Evolutionary conservation across 208 protist species (phyloP), one percentile per base, ranked within the genome.

Genomic region (Novymonas esmeraldas): DNA sequence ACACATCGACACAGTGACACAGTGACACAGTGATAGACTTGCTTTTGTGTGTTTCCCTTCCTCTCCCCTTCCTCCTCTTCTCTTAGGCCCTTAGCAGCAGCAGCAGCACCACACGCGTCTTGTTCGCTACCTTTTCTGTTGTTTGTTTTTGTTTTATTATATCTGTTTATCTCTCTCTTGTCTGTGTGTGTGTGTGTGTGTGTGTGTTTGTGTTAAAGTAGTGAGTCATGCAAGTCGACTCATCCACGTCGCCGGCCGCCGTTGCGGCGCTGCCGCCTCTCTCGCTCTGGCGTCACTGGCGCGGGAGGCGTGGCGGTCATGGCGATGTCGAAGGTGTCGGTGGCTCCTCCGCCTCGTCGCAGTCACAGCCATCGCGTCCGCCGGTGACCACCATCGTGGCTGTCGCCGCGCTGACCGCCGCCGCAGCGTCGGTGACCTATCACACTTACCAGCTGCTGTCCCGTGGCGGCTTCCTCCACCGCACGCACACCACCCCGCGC

Each of bases 331-430:
- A 4, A 18, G 20, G 13, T 1, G n/a, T 10, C 26, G 29, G 34
- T 22, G 22, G 6, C 26, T 63, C 57, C 2, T 34, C 38, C 16
- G 7, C 5, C n/a, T 48, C 57, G 11, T 45, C 57, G 14, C n/a
- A 18, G 26, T 31, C 31, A 34, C 38, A 28, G 44, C 2, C 63
- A 28, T 18, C 51, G 46, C 34, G 20, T 5, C 20, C n/a, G 14
- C 46, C 68, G 2, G 14, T 54, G 6, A n/a, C 39, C 34, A 20
- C 18, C 34, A 20, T 20, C 2, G 44, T 56, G 18, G 52, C 62
- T 0, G 26, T 66, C 20, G 64, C 71, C 0, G 64, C 64, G 18
- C 38, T 67, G 28, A 48, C 66, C 3, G 73, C 46, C 9, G 55
- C 49, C 7, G 33, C 50, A 3, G 64, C 44, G 2, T 39, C 59